phyloP scores from a whole-genome alignment of 75 land plant genomes.

The Larix kaempferi region DNA sequence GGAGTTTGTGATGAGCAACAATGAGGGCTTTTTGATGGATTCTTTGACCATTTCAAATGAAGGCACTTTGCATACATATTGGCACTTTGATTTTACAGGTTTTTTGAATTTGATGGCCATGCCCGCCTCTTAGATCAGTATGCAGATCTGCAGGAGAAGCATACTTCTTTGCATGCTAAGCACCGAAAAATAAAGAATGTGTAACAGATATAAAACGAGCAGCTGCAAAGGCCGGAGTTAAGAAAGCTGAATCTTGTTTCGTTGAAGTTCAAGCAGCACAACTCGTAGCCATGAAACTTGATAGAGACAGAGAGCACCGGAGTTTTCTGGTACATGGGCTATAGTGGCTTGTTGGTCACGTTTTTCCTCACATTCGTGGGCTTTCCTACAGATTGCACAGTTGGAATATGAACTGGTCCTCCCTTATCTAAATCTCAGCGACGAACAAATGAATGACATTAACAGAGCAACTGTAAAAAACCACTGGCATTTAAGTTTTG shows the following conservation, averaged over 20 bases:
- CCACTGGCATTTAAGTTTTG: too few relatives aligned
- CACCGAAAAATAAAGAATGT: slow-evolving; percentile 77
- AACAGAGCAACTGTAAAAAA: too few relatives aligned
- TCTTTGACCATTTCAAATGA: slow-evolving; percentile 62
- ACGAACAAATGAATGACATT: too few relatives aligned
- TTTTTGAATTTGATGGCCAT: too few relatives aligned
- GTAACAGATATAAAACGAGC: slow-evolving; percentile 68
- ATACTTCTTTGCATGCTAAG: slow-evolving; percentile 67
- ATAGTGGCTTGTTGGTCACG: too few relatives aligned
- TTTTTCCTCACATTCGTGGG: too few relatives aligned
- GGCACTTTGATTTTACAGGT: too few relatives aligned
- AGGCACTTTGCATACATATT: slow-evolving; percentile 52
- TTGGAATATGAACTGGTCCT: too few relatives aligned
- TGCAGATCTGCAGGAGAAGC: slow-evolving; percentile 90
- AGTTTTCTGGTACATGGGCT: too few relatives aligned
- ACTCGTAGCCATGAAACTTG: slow-evolving; percentile 73
- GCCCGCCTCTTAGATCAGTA: slow-evolving; percentile 89
- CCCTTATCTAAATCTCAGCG: too few relatives aligned
- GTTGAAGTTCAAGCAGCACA: slow-evolving; percentile 78
- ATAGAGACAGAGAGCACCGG: slow-evolving; percentile 73
- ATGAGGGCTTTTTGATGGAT: slow-evolving; percentile 60
- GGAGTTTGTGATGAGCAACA: slow-evolving; percentile 63
- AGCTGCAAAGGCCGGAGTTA: slow-evolving; percentile 74
- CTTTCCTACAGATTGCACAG: too few relatives aligned
- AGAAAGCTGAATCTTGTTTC: slow-evolving; percentile 59